Base-by-base conservation (phyloP, 78 protist genomes). In the Chrysochromulina parva region DNA sequence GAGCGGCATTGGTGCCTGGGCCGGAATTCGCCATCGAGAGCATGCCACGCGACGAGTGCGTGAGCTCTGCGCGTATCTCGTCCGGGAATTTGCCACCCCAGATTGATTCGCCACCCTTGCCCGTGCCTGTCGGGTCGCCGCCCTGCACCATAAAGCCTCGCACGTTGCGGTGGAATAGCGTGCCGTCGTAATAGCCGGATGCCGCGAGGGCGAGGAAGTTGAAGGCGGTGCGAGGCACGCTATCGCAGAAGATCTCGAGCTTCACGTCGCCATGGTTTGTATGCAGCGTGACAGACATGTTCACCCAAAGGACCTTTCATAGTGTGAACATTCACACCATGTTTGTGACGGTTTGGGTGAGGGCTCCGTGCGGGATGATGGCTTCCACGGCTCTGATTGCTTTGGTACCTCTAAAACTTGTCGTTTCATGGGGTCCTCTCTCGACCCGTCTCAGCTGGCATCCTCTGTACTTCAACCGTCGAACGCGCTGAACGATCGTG, bases 61-160 rank as follows among this genome's bases (percentile, higher is more conserved):
- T 82, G 54, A 16, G 22, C 28, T 82, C 69, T 14, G 92, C 80
- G 85, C 97, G 99, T 55, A 97, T 91, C 85, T 98, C 99, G 67
- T 95, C 97, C 57, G 90, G 87, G 66, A 98, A 98, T 4, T 96
- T 95, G 26, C 59, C 67, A 4, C 96, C 96, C 73, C 92, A 97
- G 1, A 94, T 82, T 26, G 96, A 93, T 52, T 95, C 96, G 38
- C 98, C 99, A 4, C 91, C 91, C 73, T 55, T 50, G 26, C 99
- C 99, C 0, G 98, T 95, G 5, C 96, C 96, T 0, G 97, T 97
- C 16, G 99, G 98, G 85, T 97, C 99, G 67, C 99, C 99, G 48
- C 95, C 93, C 89, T 98, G 99, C 22, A 94, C 93, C 65, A 97
- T 94, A 91, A 96, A 96, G 17, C 85, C 94, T 59, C 88, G 88